Conservation (phyloP, 345 rosid genomes). For the Iberis pinnata region DNA sequence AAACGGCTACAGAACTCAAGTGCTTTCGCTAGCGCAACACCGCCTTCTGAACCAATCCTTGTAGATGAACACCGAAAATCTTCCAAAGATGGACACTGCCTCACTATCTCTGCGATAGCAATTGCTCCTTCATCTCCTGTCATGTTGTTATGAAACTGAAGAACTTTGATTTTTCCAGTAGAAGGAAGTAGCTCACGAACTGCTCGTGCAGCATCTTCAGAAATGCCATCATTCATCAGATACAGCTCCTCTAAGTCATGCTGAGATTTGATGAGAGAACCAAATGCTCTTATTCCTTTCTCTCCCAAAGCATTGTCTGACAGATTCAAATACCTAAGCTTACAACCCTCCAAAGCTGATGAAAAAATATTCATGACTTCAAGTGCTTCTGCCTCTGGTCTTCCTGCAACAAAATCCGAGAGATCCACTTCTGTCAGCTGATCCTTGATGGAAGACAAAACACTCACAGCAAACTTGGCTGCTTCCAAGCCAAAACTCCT, state of each 20-base stretch:
- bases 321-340: slow-evolving; percentile 58
- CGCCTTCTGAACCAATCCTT: slow-evolving; percentile 73
- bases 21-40: slow-evolving; percentile 68
- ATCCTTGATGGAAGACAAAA: slow-evolving; percentile 58
- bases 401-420: slow-evolving; percentile 84
- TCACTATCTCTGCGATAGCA: slow-evolving; percentile 64
- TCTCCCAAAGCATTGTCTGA: slow-evolving; percentile 95
- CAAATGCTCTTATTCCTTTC: slow-evolving; percentile 83
- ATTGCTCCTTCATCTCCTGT: slow-evolving; percentile 81
- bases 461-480: slow-evolving; percentile 59
- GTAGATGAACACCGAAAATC: slow-evolving; percentile 82
- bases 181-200: slow-evolving; percentile 75
- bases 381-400: slow-evolving; percentile 76
- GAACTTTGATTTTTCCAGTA: slow-evolving; percentile 58
- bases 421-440: slow-evolving; percentile 73
- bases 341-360: slow-evolving; percentile 64
- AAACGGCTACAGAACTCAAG: slow-evolving; percentile 47
- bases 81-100: slow-evolving; percentile 46
- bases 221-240: slow-evolving; percentile 83
- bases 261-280: slow-evolving; percentile 59
- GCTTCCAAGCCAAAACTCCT: slow-evolving; percentile 81
- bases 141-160: slow-evolving; percentile 90
- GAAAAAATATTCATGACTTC: slow-evolving; percentile 75
- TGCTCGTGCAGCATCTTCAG: slow-evolving; percentile 85
- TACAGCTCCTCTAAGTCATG: slow-evolving; percentile 67